phyloP scores from a whole-genome alignment of 1,284 basidiomycete species.

The Crepidotus sp. region DNA sequence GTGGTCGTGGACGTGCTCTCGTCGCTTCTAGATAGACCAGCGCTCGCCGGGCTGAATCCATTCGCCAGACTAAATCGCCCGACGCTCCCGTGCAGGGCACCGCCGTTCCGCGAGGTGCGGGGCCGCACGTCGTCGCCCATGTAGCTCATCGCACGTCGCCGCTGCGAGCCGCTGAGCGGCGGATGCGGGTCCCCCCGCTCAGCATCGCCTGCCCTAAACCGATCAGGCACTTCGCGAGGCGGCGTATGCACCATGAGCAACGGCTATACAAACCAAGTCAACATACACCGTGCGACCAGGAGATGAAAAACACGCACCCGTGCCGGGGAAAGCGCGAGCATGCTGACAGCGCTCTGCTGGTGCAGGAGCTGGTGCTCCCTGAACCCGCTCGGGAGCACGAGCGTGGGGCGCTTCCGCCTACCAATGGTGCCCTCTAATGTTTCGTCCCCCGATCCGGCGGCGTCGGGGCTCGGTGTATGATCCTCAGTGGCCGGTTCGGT shows the following conservation, averaged over 20 bases:
- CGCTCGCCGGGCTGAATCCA: constrained; percentile 8
- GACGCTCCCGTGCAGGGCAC: constrained; percentile 3
- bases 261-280: constrained; percentile 30
- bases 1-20: neutral
- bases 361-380: constrained; percentile 37
- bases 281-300: neutral
- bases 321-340: constrained; percentile 65
- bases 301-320: constrained; percentile 36
- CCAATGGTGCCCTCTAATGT: constrained; percentile 19
- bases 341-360: constrained; percentile 46
- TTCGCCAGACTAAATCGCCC: constrained; percentile 11
- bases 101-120: constrained; percentile 2
- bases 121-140: constrained; percentile 28
- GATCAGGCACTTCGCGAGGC: constrained; percentile 38
- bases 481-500: neutral
- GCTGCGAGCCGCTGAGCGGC: constrained; percentile 22
- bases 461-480: constrained; percentile 19
- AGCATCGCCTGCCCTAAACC: constrained; percentile 18
- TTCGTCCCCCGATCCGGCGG: constrained; percentile 23
- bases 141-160: constrained; percentile 39
- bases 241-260: constrained; percentile 57
- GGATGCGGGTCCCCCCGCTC: constrained; percentile 26
- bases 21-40: constrained; percentile 8
- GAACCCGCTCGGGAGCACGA: constrained; percentile 37
- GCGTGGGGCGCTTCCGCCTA: constrained; percentile 32